A percentile compares a stretch with the other conserved stretches of the same genome.
Conservation (phyloP, 805 yeast species). For the Wickerhamomyces silvicola region DNA sequence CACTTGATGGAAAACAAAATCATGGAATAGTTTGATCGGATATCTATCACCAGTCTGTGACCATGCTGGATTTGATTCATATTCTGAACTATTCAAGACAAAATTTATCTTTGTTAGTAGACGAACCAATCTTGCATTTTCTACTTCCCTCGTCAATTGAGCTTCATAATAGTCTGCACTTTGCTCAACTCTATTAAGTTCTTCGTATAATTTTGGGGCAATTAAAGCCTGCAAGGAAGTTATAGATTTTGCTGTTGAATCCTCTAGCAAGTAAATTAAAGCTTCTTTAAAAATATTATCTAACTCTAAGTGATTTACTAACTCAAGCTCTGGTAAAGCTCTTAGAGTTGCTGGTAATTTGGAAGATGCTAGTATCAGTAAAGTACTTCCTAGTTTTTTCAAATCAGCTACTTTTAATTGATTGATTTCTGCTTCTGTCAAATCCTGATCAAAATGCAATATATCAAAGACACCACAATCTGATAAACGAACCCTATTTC, state of each 20-base stretch:
- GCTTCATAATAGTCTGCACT: slow-evolving; percentile 54
- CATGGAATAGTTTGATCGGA: slow-evolving; percentile 68
- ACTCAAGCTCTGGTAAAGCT: slow-evolving; percentile 7
- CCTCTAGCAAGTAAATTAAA: slow-evolving; percentile 31
- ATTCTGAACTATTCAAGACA: slow-evolving; percentile 69
- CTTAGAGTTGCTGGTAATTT: slow-evolving; percentile 24
- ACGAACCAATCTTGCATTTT: slow-evolving; percentile 82
- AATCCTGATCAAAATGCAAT: slow-evolving; percentile 34
- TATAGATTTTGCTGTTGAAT: slow-evolving; percentile 20
- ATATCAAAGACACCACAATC: slow-evolving; percentile 71
- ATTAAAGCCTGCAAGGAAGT: slow-evolving; percentile 33
- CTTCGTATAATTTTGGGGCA: slow-evolving; percentile 37
- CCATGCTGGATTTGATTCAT: slow-evolving; percentile 51
- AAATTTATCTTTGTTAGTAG: slow-evolving; percentile 76
- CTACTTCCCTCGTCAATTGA: slow-evolving; percentile 65
- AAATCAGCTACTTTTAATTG: slow-evolving; percentile 51
- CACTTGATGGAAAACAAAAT: slow-evolving; percentile 78
- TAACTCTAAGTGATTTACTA: slow-evolving; percentile 26
- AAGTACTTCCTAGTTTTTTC: slow-evolving; percentile 48
- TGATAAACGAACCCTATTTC: slow-evolving; percentile 64
- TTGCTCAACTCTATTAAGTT: slow-evolving; percentile 44
- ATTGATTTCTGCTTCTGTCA: slow-evolving; percentile 10
- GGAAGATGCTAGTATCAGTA: slow-evolving; percentile 45
- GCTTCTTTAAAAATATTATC: slow-evolving; percentile 41
- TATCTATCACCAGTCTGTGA: slow-evolving; percentile 72